Conservation (phyloP, 73 alveolate genomes). For the Halteria grandinella region DNA sequence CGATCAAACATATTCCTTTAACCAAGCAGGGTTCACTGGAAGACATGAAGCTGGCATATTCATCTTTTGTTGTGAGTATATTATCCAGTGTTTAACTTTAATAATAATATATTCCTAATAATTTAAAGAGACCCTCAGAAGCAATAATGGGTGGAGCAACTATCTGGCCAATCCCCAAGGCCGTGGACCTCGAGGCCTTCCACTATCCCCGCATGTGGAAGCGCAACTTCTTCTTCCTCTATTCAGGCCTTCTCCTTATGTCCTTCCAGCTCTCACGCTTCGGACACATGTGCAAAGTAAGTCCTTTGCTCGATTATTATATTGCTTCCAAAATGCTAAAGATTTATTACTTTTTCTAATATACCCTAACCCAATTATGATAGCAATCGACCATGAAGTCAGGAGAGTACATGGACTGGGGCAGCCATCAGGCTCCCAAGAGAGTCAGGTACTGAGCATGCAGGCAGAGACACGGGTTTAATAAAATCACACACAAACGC, state of each 20-base stretch:
- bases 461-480: background rate
- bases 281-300: slow-evolving; percentile 28
- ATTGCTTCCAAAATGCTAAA: too few species aligned
- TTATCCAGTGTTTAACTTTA: too few species aligned
- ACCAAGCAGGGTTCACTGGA: too few species aligned
- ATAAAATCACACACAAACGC: background rate
- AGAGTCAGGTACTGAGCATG: slow-evolving; percentile 52
- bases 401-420: slow-evolving; percentile 63
- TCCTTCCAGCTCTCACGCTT: slow-evolving; percentile 7
- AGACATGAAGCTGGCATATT: too few species aligned
- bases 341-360: too few species aligned
- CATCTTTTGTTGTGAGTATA: too few species aligned
- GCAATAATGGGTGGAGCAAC: slow-evolving; percentile 43
- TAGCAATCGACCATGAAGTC: slow-evolving; percentile 20
- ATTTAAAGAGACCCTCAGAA: too few species aligned
- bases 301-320: too few species aligned
- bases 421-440: slow-evolving; percentile 52
- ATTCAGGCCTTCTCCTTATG: slow-evolving; percentile 1
- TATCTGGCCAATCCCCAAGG: slow-evolving; percentile 41
- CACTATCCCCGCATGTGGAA: slow-evolving; percentile 52
- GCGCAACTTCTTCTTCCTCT: slow-evolving; percentile 31
- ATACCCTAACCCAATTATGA: background rate
- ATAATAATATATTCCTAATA: too few species aligned
- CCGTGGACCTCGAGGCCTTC: slow-evolving; percentile 41
- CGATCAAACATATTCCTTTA: too few species aligned